Conservation (phyloP, 2,329 filamentous ascomycete species). For the Pseudogymnoascus pannorum region DNA sequence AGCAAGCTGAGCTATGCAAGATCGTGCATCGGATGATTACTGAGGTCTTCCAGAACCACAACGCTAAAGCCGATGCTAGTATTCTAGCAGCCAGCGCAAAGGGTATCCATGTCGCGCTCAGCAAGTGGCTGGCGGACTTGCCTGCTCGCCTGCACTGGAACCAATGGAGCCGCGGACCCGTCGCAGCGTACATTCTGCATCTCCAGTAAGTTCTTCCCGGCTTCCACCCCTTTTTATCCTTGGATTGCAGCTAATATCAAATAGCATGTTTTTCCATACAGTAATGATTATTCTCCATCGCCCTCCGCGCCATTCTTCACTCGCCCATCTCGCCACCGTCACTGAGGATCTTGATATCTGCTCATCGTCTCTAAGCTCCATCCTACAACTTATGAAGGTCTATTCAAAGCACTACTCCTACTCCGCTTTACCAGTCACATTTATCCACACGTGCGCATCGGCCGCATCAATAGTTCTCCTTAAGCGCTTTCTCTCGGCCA, state of each 20-base stretch:
- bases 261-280: constrained; percentile 41
- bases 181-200: constrained; percentile 40
- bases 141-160: constrained; percentile 44
- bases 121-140: constrained; percentile 39
- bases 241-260: not conserved
- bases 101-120: constrained; percentile 40
- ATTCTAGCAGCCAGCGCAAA: constrained; percentile 37
- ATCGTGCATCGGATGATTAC: constrained; percentile 44
- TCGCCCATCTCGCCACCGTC: constrained; percentile 32
- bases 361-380: constrained; percentile 40
- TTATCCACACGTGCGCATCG: constrained; percentile 42
- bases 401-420: constrained; percentile 39
- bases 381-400: constrained; percentile 38
- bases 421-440: constrained; percentile 38
- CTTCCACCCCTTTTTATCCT: not conserved
- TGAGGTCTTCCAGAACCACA: constrained; percentile 43
- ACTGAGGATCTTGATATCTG: constrained; percentile 43
- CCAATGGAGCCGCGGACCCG: constrained; percentile 41
- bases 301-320: constrained; percentile 38
- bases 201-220: constrained; percentile 31
- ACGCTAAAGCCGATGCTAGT: constrained; percentile 33
- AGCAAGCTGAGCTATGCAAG: constrained; percentile 41
- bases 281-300: constrained; percentile 46
- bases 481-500: constrained; percentile 33
- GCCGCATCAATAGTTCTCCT: constrained; percentile 41